A percentile compares a stretch with the other conserved stretches of the same genome.
Conservation (phyloP, 2,329 filamentous ascomycete genomes). For the Eutypella sp. region DNA sequence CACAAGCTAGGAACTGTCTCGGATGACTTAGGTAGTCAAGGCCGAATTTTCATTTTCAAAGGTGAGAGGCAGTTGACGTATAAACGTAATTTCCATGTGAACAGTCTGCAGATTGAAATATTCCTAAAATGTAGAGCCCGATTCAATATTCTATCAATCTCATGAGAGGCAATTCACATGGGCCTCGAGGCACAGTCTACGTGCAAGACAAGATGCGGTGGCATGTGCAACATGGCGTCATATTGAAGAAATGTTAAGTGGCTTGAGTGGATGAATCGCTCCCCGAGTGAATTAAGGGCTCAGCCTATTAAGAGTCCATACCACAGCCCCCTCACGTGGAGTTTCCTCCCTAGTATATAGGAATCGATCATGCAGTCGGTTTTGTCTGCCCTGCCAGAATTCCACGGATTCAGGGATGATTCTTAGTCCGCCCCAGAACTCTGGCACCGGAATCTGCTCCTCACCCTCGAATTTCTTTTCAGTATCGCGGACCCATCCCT, state of each 20-base stretch:
- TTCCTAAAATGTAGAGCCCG: no score
- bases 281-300: no score
- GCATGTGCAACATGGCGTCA: no score
- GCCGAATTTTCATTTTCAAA: no score
- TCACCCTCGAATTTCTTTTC: slow-evolving; percentile 69
- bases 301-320: slow-evolving; percentile 67
- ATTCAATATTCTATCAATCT: background rate
- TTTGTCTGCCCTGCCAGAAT: slow-evolving; percentile 93
- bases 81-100: no score
- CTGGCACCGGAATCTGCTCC: slow-evolving; percentile 81
- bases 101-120: no score
- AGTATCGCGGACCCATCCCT: slow-evolving; percentile 70
- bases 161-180: no score
- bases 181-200: no score
- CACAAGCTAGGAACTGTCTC: no score
- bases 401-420: slow-evolving; percentile 82
- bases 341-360: slow-evolving; percentile 63
- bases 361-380: slow-evolving; percentile 89
- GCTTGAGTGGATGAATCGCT: background rate
- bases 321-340: slow-evolving; percentile 33
- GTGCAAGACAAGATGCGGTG: no score
- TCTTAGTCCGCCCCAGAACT: slow-evolving; percentile 90
- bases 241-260: background rate
- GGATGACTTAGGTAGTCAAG: no score
- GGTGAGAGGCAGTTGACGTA: no score